Evolutionary conservation across 2,329 filamentous ascomycete genomes (phyloP).

Genomic region (Fusarium mangiferae): DNA sequence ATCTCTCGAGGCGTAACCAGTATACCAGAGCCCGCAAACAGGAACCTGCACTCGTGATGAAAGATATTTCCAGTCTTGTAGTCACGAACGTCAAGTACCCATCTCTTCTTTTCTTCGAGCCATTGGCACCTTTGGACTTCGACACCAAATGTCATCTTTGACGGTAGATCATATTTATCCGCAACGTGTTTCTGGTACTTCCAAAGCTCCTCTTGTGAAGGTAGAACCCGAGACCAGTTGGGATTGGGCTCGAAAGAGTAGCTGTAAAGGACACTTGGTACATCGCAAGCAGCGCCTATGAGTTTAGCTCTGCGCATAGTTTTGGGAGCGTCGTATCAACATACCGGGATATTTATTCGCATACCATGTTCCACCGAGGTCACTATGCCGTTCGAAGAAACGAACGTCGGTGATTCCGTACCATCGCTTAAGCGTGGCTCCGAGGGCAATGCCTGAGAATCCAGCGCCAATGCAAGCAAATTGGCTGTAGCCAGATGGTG

Average conservation of each 20-base stretch:
- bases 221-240: not conserved
- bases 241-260: not conserved
- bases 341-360: not conserved
- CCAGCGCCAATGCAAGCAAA: conserved; percentile 2
- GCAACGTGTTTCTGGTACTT: not conserved
- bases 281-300: not conserved
- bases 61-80: not conserved
- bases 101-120: not conserved
- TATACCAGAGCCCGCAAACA: not conserved
- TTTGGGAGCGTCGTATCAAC: rapidly evolving
- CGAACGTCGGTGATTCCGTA: not conserved
- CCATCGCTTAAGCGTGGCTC: not conserved
- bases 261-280: not conserved
- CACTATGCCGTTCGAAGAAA: not conserved
- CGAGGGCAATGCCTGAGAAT: not conserved
- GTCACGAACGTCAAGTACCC: not conserved
- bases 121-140: not conserved
- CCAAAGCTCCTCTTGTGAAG: not conserved
- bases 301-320: not conserved
- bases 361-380: not conserved
- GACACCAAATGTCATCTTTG: not conserved
- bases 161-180: not conserved
- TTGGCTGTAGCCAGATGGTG: not conserved
- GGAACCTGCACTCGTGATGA: not conserved
- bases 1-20: not conserved